Percentiles rank a stretch among this genome's conserved stretches.
These are phyloP conservation scores for Coelastrella sp. DNA, from an alignment of 139 green algal genomes.

Conservation along the genomic window DNA sequence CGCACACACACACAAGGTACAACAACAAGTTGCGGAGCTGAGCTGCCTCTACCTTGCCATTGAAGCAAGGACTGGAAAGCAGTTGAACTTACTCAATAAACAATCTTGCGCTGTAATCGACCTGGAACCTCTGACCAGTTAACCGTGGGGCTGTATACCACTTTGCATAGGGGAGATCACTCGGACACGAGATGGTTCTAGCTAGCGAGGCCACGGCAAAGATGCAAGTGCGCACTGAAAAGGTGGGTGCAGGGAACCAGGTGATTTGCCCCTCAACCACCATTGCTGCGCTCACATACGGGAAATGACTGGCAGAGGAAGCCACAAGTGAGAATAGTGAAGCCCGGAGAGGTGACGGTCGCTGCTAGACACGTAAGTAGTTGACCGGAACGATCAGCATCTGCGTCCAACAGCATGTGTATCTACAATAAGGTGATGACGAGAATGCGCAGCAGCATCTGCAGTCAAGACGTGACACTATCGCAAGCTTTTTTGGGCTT, in stretches of 20 bases:
- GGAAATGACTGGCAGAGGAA: not conserved
- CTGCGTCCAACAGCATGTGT: not conserved
- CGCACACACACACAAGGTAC: too few species aligned
- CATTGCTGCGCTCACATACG: not conserved
- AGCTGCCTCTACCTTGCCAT: too few species aligned
- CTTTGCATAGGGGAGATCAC: not conserved
- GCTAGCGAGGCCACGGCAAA: not conserved
- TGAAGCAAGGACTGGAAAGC: too few species aligned
- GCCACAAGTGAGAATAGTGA: not conserved
- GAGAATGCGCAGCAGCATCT: too few species aligned
- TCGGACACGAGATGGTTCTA: not conserved
- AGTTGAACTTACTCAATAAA: too few species aligned
- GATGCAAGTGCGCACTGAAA: not conserved
- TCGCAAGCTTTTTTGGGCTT: too few species aligned
- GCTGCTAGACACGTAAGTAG: not conserved
- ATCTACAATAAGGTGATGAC: too few species aligned
- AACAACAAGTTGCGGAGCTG: too few species aligned
- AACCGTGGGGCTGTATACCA: not conserved
- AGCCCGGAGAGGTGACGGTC: not conserved
- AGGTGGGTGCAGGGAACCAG: not conserved
- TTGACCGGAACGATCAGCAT: slow-evolving; percentile 2
- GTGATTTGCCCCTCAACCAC: too few species aligned
- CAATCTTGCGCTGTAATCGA: too few species aligned
- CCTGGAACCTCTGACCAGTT: not conserved
- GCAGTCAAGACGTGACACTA: too few species aligned